Conservation (phyloP, 2,329 filamentous ascomycete species). For the Fusarium equiseti region DNA sequence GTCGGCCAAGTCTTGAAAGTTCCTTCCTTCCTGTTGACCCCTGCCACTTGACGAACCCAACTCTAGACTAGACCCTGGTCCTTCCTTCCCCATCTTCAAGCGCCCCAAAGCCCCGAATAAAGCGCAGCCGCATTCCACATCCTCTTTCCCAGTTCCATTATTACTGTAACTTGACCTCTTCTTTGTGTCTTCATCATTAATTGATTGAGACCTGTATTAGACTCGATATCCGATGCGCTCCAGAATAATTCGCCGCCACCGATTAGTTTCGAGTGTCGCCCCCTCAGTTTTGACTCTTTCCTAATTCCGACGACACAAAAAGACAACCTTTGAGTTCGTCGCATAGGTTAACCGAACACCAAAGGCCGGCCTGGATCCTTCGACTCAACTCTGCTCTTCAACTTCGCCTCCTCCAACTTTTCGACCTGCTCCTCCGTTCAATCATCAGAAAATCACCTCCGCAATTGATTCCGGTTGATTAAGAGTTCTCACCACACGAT, state of each 20-base stretch:
- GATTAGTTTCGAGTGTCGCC: constrained; percentile 10
- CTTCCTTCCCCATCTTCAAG: constrained; percentile 26
- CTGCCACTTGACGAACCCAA: not conserved
- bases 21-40: not conserved
- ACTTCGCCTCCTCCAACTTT: constrained; percentile 34
- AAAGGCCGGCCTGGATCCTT: constrained; percentile 17
- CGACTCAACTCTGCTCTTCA: constrained; percentile 10
- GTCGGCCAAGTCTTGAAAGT: not conserved
- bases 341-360: constrained; percentile 8
- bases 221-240: constrained; percentile 5
- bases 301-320: not conserved
- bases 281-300: not conserved
- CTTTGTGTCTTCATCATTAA: not conserved
- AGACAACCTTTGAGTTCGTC: constrained; percentile 5
- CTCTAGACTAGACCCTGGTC: constrained; percentile 3
- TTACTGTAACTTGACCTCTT: not conserved
- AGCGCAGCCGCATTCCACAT: constrained; percentile 15
- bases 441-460: not conserved
- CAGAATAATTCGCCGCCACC: constrained; percentile 7
- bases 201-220: not conserved
- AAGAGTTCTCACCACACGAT: not conserved
- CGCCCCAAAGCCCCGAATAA: constrained; percentile 32
- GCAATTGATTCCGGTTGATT: not conserved
- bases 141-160: not conserved
- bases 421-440: constrained; percentile 1